Conservation (phyloP, 1,139 yeast genomes). For the Entelexis paramagnoliae region DNA sequence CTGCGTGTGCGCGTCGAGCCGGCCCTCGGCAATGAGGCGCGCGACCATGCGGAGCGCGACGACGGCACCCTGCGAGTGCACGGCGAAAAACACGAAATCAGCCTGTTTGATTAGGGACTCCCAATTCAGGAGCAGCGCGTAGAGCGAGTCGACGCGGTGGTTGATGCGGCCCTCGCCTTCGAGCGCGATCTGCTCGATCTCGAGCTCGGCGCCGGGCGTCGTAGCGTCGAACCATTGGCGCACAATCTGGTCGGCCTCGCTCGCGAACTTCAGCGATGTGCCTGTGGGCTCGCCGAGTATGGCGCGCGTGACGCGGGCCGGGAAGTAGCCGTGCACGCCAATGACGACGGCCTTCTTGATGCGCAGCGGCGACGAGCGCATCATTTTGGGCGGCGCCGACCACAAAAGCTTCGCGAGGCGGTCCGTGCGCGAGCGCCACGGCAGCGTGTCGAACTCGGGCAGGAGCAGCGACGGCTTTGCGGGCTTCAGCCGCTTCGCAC, state of each 20-base stretch:
- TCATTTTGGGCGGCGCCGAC: conserved; percentile 1
- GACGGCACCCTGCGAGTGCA: conserved; percentile 94
- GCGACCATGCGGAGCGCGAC: conserved; percentile 75
- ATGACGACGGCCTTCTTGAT: conserved; percentile 46
- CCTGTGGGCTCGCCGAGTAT: conserved; percentile 90
- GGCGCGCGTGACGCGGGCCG: conserved; percentile 73
- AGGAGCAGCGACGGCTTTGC: conserved; percentile 12
- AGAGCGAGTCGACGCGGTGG: conserved; percentile 74
- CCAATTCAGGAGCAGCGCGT: conserved; percentile 63
- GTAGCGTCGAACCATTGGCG: conserved; percentile 60
- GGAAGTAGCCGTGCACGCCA: conserved; percentile 95
- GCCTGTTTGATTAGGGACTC: conserved; percentile 58
- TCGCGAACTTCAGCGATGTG: conserved; percentile 75
- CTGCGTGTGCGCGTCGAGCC: conserved; percentile 26
- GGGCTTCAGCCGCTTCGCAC: conserved; percentile 9
- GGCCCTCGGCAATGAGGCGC: conserved; percentile 56
- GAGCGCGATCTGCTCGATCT: conserved; percentile 79
- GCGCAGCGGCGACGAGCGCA: not conserved
- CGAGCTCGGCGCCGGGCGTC: conserved; percentile 35
- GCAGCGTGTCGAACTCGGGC: conserved; percentile 12
- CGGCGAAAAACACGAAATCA: conserved; percentile 77
- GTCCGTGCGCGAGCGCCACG: conserved; percentile 7
- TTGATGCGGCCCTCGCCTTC: conserved; percentile 88
- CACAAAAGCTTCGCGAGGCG: conserved; percentile 11
- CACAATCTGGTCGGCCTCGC: conserved; percentile 73